Base-by-base conservation (phyloP, 2,329 filamentous ascomycete genomes). In the Microcyclospora pomicola region DNA sequence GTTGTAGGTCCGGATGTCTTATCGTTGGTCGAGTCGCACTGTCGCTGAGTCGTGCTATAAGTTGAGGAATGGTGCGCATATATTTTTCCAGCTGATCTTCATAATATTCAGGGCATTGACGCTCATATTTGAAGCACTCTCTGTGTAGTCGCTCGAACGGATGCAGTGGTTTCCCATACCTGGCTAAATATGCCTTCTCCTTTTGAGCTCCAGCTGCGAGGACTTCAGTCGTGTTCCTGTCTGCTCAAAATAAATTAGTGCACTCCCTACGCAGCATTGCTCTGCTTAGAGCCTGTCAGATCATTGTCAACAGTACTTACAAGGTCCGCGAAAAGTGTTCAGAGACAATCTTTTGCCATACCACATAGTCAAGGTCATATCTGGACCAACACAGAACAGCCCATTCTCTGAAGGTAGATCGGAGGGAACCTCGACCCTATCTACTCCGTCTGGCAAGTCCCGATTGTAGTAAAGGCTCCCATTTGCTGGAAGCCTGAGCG, bases 401-500 rank as follows among this genome's bases (percentile, higher is more conserved):
- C 34, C 27, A 9, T 42, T 7, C 19, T 24, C 19, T 24, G 19
- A 24, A 24, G 19, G 5, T 5, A 24, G 19, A 7, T 24, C 19
- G 19, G 19, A 24, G 4, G 19, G 19, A 5, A 24, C 5, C 19
- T 24, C 5, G 19, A 24, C 19, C 7, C 19, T 24, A 24, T 24
- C 19, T 24, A 24, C 7, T 7, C 7, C 19, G 7, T 24, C 19
- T 24, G 19, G 5, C 19, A 56, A 28, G 31, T 57, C 52, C 39
- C 46, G 36, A 51, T 59, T 41, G 56, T 52, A 50, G 36, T 56
- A 61, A 9, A 61, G 29, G 40, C 56, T 59, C 13, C 56, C 55
- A 32, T 48, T 56, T 27, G 56, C 57, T 14, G 49, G 51, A 35
- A 60, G 45, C n/a, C 10, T 13, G 31, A 59, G 43, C 27, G 37